phyloP scores from a whole-genome alignment of 2,329 filamentous ascomycete species.

The Cladobotryum mycophilum region DNA sequence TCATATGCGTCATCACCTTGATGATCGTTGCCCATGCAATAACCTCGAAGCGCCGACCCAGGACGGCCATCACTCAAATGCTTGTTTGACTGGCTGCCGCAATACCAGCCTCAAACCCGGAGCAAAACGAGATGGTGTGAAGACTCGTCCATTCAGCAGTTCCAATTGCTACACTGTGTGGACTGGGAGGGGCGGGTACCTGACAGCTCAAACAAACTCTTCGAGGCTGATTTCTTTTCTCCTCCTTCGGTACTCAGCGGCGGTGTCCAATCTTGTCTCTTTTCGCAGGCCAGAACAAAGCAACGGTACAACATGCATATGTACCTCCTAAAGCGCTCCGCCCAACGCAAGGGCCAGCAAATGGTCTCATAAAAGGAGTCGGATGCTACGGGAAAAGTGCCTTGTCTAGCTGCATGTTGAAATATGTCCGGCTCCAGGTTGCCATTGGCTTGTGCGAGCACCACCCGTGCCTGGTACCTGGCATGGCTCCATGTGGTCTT shows the following conservation, averaged over 20 bases:
- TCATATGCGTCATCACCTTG: too few relatives aligned
- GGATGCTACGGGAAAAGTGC: conserved; percentile 1
- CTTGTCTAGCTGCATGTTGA: conserved; percentile 21
- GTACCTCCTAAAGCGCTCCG: not conserved
- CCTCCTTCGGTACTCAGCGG: not conserved
- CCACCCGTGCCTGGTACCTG: conserved; percentile 36
- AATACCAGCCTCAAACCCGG: not conserved
- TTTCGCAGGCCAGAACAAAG: not conserved
- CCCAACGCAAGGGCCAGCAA: not conserved
- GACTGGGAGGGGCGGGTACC: conserved; percentile 5
- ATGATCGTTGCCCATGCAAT: too few relatives aligned
- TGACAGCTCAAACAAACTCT: not conserved
- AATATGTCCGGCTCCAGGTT: conserved; percentile 3
- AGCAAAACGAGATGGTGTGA: conserved; percentile 1
- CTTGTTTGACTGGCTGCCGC: not conserved
- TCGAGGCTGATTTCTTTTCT: too few relatives aligned
- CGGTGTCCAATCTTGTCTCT: not conserved
- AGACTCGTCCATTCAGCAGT: not conserved
- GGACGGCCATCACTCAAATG: not conserved
- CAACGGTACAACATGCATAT: not conserved
- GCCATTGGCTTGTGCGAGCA: conserved; percentile 25
- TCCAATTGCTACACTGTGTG: conserved; percentile 4
- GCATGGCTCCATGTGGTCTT: conserved; percentile 33
- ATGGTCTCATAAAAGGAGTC: not conserved
- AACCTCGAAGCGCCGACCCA: not conserved